Percentiles rank a stretch among this genome's conserved stretches.
Evolutionary conservation across 441 rosid genomes (phyloP).

Genomic region (Rhodomyrtus psidioides): DNA sequence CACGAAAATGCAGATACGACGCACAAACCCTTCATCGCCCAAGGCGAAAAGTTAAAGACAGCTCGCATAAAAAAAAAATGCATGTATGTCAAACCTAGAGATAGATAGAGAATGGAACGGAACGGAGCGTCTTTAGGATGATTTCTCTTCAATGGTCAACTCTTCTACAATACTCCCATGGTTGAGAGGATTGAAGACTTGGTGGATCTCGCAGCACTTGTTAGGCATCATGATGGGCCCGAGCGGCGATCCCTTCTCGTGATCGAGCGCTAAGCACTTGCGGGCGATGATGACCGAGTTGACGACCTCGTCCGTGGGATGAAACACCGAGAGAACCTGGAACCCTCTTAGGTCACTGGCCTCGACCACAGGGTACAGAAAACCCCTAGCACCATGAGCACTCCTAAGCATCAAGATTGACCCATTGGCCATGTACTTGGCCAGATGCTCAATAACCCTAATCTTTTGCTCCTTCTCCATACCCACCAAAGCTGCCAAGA

Average conservation of each 20-base stretch:
- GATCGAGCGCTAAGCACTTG: background rate
- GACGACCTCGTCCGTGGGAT: background rate
- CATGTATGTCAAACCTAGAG: background rate
- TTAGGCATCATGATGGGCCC: constrained; percentile 1
- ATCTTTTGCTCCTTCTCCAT: constrained; percentile 27
- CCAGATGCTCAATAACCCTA: constrained; percentile 22
- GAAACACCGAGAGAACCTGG: constrained; percentile 30
- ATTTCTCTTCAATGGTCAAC: background rate
- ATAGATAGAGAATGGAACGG: background rate
- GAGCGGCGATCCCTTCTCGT: background rate
- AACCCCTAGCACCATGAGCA: constrained; percentile 48
- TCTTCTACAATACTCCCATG: constrained; percentile 1
- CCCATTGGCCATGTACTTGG: constrained; percentile 24
- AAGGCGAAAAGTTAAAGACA: background rate
- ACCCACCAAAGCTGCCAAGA: constrained; percentile 50
- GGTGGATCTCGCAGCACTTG: constrained; percentile 1
- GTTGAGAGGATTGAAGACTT: background rate
- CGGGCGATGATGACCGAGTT: background rate
- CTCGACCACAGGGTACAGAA: constrained; percentile 43
- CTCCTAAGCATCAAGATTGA: constrained; percentile 37
- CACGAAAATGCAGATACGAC: background rate
- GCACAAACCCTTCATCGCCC: background rate
- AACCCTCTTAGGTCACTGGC: constrained; percentile 35
- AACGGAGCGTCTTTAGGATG: background rate
- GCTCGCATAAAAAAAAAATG: background rate